Conservation (phyloP, 768 basidiomycete species). For the Myochromella boudieri region DNA sequence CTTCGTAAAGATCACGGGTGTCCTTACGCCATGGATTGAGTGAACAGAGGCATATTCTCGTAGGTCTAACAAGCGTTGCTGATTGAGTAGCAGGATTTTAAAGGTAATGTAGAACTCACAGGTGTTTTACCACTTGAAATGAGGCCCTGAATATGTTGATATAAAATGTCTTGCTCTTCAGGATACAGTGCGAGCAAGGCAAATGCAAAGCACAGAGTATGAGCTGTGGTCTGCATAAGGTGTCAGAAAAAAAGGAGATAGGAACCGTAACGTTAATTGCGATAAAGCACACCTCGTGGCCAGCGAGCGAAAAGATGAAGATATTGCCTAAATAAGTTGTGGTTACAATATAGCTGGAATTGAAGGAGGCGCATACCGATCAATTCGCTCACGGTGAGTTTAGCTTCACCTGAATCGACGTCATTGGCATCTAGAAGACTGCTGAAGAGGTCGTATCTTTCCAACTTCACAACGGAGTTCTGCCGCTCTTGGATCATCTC, state of each 20-base stretch:
- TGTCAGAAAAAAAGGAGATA: neutral
- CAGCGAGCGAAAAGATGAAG: slow-evolving; percentile 58
- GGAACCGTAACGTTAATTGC: neutral
- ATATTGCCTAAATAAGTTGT: slow-evolving; percentile 34
- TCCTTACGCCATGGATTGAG: slow-evolving; percentile 37
- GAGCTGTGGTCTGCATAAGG: slow-evolving; percentile 34
- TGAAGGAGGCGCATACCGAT: slow-evolving; percentile 23
- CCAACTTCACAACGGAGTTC: slow-evolving; percentile 27
- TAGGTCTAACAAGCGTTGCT: slow-evolving; percentile 28
- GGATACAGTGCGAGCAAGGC: slow-evolving; percentile 41
- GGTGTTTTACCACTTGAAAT: slow-evolving; percentile 29
- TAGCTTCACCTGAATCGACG: slow-evolving; percentile 30
- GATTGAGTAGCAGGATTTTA: neutral
- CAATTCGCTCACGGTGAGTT: slow-evolving; percentile 43
- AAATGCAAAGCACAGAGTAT: slow-evolving; percentile 37
- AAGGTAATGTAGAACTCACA: slow-evolving; percentile 23
- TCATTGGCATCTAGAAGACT: slow-evolving; percentile 52
- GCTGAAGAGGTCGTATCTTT: slow-evolving; percentile 50
- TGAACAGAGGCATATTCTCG: slow-evolving; percentile 39
- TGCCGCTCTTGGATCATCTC: slow-evolving; percentile 54
- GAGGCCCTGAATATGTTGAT: slow-evolving; percentile 33
- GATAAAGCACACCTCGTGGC: slow-evolving; percentile 47
- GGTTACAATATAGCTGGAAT: neutral
- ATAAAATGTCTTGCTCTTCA: slow-evolving; percentile 43
- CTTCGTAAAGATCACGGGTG: neutral